A percentile compares a stretch with the other conserved stretches of the same genome.
Evolutionary conservation across 2,329 filamentous ascomycete species (phyloP).

Genomic region (Fusarium caatingaense): DNA sequence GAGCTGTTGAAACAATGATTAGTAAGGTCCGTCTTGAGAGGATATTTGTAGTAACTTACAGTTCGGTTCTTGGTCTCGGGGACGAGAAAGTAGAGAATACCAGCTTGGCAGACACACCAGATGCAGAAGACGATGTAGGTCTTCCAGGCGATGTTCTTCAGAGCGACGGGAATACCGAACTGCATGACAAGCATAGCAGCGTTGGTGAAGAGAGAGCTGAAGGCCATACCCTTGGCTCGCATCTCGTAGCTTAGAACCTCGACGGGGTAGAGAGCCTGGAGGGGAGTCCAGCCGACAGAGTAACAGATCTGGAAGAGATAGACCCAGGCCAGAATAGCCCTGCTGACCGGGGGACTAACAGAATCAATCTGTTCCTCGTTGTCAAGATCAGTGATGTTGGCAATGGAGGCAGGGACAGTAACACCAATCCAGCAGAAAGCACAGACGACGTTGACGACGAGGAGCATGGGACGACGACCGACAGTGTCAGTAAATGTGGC

Average conservation of each 20-base stretch:
- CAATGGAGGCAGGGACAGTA: slow-evolving; percentile 57
- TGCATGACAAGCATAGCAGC: slow-evolving; percentile 53
- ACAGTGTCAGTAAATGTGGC: slow-evolving; percentile 61
- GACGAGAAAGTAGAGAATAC: slow-evolving; percentile 61
- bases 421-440: slow-evolving; percentile 62
- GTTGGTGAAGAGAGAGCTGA: slow-evolving; percentile 59
- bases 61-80: slow-evolving; percentile 63
- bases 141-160: slow-evolving; percentile 63
- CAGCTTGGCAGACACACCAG: slow-evolving; percentile 56
- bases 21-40: not conserved
- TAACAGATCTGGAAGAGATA: slow-evolving; percentile 51
- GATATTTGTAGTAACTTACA: slow-evolving; percentile 9
- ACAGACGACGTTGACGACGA: slow-evolving; percentile 59
- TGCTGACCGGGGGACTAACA: slow-evolving; percentile 51
- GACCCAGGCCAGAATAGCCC: slow-evolving; percentile 61
- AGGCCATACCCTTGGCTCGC: slow-evolving; percentile 67
- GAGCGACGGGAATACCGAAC: slow-evolving; percentile 59
- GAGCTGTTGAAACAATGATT: slow-evolving; percentile 15
- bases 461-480: slow-evolving; percentile 63
- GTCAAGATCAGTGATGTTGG: slow-evolving; percentile 47
- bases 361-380: slow-evolving; percentile 41
- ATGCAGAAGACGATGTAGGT: slow-evolving; percentile 64
- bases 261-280: slow-evolving; percentile 61
- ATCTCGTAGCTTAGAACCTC: slow-evolving; percentile 66
- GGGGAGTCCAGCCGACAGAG: slow-evolving; percentile 55